phyloP scores from a whole-genome alignment of 2,329 filamentous ascomycete species.

The Rachicladosporium sp. region DNA sequence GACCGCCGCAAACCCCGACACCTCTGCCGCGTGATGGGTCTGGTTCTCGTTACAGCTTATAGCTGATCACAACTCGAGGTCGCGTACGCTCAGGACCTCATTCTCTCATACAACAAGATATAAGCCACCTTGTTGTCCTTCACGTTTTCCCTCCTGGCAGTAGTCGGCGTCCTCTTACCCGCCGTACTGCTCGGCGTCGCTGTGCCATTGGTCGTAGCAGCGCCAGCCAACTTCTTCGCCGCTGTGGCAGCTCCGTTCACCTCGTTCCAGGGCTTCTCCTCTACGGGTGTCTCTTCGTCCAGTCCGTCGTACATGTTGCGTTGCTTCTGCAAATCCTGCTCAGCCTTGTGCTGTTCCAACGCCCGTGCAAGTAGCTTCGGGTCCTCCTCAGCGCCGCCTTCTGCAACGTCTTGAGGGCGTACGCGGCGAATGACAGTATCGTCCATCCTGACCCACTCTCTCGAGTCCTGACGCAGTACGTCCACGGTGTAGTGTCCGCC shows the following conservation, averaged over 20 bases:
- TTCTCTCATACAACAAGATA: constrained; percentile 83
- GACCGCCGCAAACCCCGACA: no score
- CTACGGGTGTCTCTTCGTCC: constrained; percentile 52
- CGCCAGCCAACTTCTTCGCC: constrained; percentile 46
- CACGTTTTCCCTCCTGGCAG: constrained; percentile 33
- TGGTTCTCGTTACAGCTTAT: no score
- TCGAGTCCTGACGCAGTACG: constrained; percentile 83
- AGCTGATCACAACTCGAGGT: no score
- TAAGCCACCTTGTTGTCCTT: constrained; percentile 97
- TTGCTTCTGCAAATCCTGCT: constrained; percentile 25
- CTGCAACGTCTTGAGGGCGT: constrained; percentile 76
- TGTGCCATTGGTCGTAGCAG: constrained; percentile 41
- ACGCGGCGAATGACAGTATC: constrained; percentile 83
- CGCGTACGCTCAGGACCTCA: constrained; percentile 25
- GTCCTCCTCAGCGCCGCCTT: constrained; percentile 70
- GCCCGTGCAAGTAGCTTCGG: constrained; percentile 54
- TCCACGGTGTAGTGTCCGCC: constrained; percentile 98
- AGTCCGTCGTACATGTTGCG: constrained; percentile 63
- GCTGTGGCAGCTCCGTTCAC: constrained; percentile 50
- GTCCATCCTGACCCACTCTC: constrained; percentile 91
- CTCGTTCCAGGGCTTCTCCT: constrained; percentile 63
- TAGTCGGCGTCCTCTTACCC: constrained; percentile 41
- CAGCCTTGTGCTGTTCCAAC: constrained; percentile 55
- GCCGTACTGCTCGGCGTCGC: constrained; percentile 39
- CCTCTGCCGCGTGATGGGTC: no score